These are phyloP conservation scores for Pleurotus tuoliensis DNA, from an alignment of 768 basidiomycete species.

Conservation along the genomic window DNA sequence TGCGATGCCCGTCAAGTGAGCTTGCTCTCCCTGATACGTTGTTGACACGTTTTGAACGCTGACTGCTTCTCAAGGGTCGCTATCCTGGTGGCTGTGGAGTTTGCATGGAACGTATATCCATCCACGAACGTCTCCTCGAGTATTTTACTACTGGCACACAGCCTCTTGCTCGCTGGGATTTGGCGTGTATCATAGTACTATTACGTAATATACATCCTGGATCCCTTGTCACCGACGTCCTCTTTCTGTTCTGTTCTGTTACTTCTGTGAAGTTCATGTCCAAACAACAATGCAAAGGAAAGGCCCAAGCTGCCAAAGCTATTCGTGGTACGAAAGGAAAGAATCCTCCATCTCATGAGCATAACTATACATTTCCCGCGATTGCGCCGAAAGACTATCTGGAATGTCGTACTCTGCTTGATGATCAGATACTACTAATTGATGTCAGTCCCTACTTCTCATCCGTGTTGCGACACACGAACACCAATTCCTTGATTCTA, in stretches of 20 bases:
- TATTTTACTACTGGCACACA: constrained; percentile 49
- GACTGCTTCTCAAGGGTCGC: constrained; percentile 40
- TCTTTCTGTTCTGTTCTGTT: too few species aligned
- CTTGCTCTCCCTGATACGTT: constrained; percentile 5
- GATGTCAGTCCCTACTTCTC: constrained; percentile 36
- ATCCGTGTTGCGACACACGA: constrained; percentile 3
- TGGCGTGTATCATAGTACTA: constrained; percentile 17
- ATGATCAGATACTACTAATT: constrained; percentile 62
- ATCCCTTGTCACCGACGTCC: too few species aligned
- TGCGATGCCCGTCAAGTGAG: constrained; percentile 60
- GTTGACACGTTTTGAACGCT: constrained; percentile 8
- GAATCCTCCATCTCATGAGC: not conserved
- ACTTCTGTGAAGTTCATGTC: not conserved
- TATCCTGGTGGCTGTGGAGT: constrained; percentile 66
- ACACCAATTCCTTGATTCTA: constrained; percentile 16
- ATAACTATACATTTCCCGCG: constrained; percentile 37
- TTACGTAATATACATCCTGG: too few species aligned
- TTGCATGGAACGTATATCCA: constrained; percentile 86
- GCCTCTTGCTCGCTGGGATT: constrained; percentile 48
- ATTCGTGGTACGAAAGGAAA: too few species aligned
- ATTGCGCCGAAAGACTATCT: constrained; percentile 42
- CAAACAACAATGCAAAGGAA: not conserved
- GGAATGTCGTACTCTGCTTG: constrained; percentile 43
- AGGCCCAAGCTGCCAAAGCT: not conserved
- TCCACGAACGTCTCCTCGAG: constrained; percentile 67